Base-by-base conservation (phyloP, 352 stramenopile genomes). In the Globisporangium cylindrosporum region DNA sequence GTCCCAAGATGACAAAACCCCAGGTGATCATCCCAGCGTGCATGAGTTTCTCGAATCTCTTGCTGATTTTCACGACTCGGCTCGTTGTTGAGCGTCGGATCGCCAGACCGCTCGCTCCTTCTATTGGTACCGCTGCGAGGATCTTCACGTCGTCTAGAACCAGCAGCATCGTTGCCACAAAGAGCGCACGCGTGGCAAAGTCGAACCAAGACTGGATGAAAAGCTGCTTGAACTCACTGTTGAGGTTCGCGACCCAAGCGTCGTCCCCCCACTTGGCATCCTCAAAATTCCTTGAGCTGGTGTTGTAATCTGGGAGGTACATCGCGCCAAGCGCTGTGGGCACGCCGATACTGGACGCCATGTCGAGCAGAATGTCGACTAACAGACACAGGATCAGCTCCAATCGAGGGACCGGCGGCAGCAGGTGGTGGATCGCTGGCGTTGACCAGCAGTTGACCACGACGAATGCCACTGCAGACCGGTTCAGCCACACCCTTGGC, bases 171-270 rank as follows among this genome's bases (percentile, higher is more conserved):
- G 64, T 14, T 6, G 58, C 15, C 20, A 55, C 56, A n/a, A 69
- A 69, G 12, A 69, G 41, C 8, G 22, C n/a, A 22, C 64, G 64
- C 3, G n/a, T 43, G n/a, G 12, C 46, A 20, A 69, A 58, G 64
- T 69, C 64, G 15, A 53, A 25, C 64, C 64, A 69, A 2, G 32
- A 49, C 43, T 64, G 64, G 22, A 69, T 38, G 43, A 69, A 64
- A 29, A 69, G 27, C 56, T 64, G 41, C 32, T 59, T 69, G 56
- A 69, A 59, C 64, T 69, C 64, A 41, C 46, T 64, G 14, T 49
- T 41, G 14, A 69, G 38, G 63, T 63, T 68, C 18, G 54, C 41
- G 27, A 58, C 3, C 63, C 54, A 68, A 4, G 24, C 38, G 15
- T 57, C 36, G 34, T 68, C 29, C 4, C 15, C 5, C 54, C 55